Percentiles rank a stretch among this genome's conserved stretches.
Conservation (phyloP, 31 red algal genomes). For the Odonthalia washingtoniensis region DNA sequence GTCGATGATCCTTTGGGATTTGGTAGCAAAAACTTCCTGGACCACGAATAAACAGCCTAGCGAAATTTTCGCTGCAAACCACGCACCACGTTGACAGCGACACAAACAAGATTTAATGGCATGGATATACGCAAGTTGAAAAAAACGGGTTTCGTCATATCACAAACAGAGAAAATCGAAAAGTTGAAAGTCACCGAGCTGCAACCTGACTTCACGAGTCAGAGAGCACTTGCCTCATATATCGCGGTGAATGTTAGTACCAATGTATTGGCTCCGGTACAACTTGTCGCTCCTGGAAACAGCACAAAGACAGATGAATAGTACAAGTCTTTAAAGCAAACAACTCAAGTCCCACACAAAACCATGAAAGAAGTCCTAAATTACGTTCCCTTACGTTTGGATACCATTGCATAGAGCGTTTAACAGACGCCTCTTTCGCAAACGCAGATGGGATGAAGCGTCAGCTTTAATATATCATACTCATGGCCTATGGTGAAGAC, state of each 20-base stretch:
- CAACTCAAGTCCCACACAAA: background rate
- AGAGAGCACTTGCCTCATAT: background rate
- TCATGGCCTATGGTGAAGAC: background rate
- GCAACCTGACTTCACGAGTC: background rate
- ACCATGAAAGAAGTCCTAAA: background rate
- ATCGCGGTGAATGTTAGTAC: background rate
- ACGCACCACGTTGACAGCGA: background rate
- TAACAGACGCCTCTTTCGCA: constrained; percentile 20
- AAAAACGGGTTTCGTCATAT: background rate
- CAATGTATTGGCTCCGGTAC: background rate
- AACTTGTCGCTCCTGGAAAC: background rate
- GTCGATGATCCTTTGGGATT: background rate
- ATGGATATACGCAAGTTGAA: background rate
- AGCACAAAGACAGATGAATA: background rate
- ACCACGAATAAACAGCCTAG: background rate
- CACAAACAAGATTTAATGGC: background rate
- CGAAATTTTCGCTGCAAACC: background rate
- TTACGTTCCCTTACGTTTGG: background rate
- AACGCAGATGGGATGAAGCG: constrained; percentile 3
- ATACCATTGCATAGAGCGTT: background rate
- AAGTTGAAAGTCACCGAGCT: background rate
- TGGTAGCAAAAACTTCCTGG: background rate
- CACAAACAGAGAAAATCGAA: background rate
- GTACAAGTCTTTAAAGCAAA: background rate
- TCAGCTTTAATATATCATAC: background rate